These are phyloP conservation scores for Heterobasidion occidentale DNA, from an alignment of 1,284 basidiomycete species.

Conservation along the genomic window DNA sequence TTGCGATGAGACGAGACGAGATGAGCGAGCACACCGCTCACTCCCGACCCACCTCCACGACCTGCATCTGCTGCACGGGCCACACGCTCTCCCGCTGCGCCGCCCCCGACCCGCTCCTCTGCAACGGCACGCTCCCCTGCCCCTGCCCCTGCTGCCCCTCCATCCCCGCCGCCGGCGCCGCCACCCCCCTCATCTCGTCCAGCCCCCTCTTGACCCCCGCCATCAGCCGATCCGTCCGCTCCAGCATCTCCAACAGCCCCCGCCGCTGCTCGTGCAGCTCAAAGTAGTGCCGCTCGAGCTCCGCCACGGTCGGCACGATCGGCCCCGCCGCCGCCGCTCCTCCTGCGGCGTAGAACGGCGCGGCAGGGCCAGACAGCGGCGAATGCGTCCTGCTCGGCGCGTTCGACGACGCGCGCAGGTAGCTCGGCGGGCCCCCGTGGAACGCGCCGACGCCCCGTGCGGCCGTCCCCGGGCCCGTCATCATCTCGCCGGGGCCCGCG, in stretches of 20 bases:
- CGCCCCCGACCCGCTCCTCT: slow-evolving; percentile 17
- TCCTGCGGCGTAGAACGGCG: slow-evolving; percentile 1
- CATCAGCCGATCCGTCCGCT: slow-evolving; percentile 67
- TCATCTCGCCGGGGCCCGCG: slow-evolving; percentile 19
- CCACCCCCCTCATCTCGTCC: slow-evolving; percentile 52
- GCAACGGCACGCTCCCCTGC: slow-evolving; percentile 19
- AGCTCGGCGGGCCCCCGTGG: slow-evolving; percentile 30
- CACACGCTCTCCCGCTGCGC: slow-evolving; percentile 24
- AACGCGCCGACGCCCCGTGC: slow-evolving; percentile 22
- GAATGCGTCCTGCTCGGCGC: slow-evolving; percentile 62
- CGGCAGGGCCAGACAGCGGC: slow-evolving; percentile 33
- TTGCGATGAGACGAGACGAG: not conserved
- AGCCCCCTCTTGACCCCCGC: slow-evolving; percentile 59
- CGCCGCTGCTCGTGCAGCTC: slow-evolving; percentile 53
- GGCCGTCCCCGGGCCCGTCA: slow-evolving; percentile 16
- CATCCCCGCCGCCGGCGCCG: slow-evolving; percentile 5
- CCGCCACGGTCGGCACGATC: slow-evolving; percentile 42
- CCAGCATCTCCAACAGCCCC: slow-evolving; percentile 61
- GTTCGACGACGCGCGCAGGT: slow-evolving; percentile 44
- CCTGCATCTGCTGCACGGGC: slow-evolving; percentile 16
- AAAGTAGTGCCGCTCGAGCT: slow-evolving; percentile 63
- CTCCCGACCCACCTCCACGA: not conserved
- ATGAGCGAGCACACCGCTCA: not conserved
- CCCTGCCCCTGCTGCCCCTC: slow-evolving; percentile 3
- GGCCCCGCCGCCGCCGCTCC: slow-evolving; percentile 11